A percentile compares a stretch with the other conserved stretches of the same genome.
phyloP scores from a whole-genome alignment of 768 basidiomycete genomes.

The Coprinopsis sp. region DNA sequence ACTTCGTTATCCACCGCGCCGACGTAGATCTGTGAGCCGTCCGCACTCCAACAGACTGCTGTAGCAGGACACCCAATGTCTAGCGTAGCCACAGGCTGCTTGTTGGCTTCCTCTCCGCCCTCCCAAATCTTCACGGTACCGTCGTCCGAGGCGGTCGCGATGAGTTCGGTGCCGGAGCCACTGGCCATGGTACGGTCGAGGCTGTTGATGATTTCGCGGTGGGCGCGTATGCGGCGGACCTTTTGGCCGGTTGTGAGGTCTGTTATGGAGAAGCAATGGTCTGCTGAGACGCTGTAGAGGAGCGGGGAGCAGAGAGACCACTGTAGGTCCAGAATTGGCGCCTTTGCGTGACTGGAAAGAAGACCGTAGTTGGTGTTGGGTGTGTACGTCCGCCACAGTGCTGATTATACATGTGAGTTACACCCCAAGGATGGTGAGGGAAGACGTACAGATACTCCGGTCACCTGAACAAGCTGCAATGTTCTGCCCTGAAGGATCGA shows the following conservation, averaged over 20 bases:
- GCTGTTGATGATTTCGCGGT: slow-evolving; percentile 86
- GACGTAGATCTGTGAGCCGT: slow-evolving; percentile 86
- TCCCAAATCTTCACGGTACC: slow-evolving; percentile 92
- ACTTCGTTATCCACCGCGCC: slow-evolving; percentile 95
- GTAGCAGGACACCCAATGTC: slow-evolving; percentile 90
- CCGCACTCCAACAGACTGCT: slow-evolving; percentile 86
- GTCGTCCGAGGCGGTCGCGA: slow-evolving; percentile 89
- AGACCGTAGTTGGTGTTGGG: slow-evolving; percentile 93
- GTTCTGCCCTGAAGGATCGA: slow-evolving; percentile 91
- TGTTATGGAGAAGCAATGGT: slow-evolving; percentile 72
- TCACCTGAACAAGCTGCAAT: slow-evolving; percentile 92
- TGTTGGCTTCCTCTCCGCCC: slow-evolving; percentile 68
- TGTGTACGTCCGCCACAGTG: slow-evolving; percentile 86
- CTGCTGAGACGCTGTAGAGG: slow-evolving; percentile 85
- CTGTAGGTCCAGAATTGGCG: slow-evolving; percentile 87
- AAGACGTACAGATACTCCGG: slow-evolving; percentile 76
- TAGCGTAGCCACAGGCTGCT: slow-evolving; percentile 73
- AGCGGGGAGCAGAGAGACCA: slow-evolving; percentile 75
- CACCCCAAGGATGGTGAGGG: neutral
- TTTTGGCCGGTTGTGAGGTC: slow-evolving; percentile 85
- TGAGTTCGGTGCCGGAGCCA: slow-evolving; percentile 78
- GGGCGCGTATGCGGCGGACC: slow-evolving; percentile 76
- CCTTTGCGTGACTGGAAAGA: slow-evolving; percentile 78
- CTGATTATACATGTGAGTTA: slow-evolving; percentile 29
- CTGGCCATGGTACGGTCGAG: slow-evolving; percentile 83